phyloP scores from a whole-genome alignment of 345 rosid species.

The Mercurialis annua region DNA sequence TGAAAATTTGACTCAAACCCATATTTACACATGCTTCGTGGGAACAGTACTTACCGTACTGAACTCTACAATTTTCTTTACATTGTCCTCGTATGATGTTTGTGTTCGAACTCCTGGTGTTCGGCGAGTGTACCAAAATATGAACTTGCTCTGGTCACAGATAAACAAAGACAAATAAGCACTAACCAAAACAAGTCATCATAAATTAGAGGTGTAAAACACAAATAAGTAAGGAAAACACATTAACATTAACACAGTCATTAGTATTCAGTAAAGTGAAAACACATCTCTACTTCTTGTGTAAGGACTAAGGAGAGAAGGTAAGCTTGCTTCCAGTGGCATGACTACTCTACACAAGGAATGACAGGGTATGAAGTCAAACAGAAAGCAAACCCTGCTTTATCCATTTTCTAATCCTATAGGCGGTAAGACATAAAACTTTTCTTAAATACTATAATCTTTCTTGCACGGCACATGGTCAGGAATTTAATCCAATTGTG shows the following conservation, averaged over 20 bases:
- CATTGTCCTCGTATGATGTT: conserved; percentile 89
- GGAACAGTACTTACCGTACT: conserved; percentile 59
- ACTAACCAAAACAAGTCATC: background rate
- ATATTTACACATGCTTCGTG: background rate
- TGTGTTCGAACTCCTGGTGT: conserved; percentile 84
- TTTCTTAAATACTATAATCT: background rate
- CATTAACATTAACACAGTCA: background rate
- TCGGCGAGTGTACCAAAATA: conserved; percentile 96
- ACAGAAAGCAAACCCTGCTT: background rate
- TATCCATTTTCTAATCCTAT: background rate
- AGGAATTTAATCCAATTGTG: background rate
- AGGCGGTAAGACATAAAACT: background rate
- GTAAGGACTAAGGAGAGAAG: background rate
- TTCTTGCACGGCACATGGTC: background rate
- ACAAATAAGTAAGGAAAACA: background rate
- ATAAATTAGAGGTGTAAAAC: background rate
- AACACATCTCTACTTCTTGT: background rate
- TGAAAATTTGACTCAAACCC: conserved; percentile 8
- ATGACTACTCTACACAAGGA: background rate
- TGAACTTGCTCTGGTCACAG: conserved; percentile 68
- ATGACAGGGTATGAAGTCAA: conserved; percentile 1
- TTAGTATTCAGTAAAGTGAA: background rate
- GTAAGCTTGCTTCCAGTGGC: background rate
- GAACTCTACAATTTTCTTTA: conserved; percentile 89
- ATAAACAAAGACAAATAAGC: conserved; percentile 17